Percentiles rank a stretch among this genome's conserved stretches.
Conservation (phyloP, 164 flowering plant genomes). For the Platanus orientalis region DNA sequence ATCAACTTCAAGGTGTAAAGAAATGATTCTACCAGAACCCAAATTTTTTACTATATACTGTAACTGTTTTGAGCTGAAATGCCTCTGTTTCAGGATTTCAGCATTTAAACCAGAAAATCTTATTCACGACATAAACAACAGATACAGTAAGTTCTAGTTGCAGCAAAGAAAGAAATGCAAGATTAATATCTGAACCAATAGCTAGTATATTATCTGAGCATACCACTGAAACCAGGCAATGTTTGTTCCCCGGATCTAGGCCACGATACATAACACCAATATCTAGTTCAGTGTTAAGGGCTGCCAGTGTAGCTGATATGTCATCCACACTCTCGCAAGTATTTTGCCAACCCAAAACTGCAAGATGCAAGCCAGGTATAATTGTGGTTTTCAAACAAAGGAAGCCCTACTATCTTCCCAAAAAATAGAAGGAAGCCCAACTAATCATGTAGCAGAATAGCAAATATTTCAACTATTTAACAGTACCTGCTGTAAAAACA, state of each 20-base stretch:
- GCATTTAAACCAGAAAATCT: no score
- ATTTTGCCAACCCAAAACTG: constrained; percentile 98
- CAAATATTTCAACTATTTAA: not conserved
- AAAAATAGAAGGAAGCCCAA: not conserved
- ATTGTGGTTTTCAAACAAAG: not conserved
- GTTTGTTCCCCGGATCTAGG: constrained; percentile 65
- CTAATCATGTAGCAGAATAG: constrained; percentile 1
- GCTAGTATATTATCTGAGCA: constrained; percentile 9
- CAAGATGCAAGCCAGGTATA: constrained; percentile 21
- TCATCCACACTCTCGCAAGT: constrained; percentile 78
- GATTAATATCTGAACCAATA: not conserved
- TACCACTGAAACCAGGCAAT: constrained; percentile 91
- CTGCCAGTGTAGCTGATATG: constrained; percentile 81
- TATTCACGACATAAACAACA: no score
- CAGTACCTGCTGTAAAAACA: constrained; percentile 78
- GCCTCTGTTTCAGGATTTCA: no score
- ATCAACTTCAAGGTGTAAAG: no score
- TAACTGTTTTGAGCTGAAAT: no score
- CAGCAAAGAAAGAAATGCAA: not conserved
- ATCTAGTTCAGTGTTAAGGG: constrained; percentile 70
- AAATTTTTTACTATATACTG: no score
- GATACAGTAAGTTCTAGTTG: no score
- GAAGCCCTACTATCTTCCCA: no score
- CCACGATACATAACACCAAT: constrained; percentile 83
- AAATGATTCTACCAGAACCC: no score